phyloP scores from a whole-genome alignment of 163 green algal genomes.

The Scenedesmus sp. region DNA sequence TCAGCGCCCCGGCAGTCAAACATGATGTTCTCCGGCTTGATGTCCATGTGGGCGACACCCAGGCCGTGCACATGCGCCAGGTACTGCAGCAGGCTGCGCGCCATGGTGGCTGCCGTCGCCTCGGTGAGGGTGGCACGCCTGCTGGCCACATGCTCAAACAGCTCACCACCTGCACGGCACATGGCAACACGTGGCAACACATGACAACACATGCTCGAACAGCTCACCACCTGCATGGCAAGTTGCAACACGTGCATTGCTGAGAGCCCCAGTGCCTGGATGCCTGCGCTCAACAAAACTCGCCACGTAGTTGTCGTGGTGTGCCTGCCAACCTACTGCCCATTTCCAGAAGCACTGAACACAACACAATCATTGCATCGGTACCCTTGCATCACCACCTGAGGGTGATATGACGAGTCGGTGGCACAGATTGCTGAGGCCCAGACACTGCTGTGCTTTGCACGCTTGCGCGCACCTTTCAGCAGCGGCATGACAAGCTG shows the following conservation, averaged over 20 bases:
- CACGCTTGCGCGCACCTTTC: neutral
- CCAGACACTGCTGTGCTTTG: neutral
- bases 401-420: too few relatives aligned
- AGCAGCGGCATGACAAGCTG: conserved; percentile 73
- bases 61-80: conserved; percentile 68
- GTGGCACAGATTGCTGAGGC: too few relatives aligned
- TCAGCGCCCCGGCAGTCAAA: conserved; percentile 67
- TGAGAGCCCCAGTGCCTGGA: too few relatives aligned
- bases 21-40: conserved; percentile 79
- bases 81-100: conserved; percentile 70
- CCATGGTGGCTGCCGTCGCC: conserved; percentile 62
- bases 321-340: too few relatives aligned
- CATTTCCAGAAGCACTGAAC: too few relatives aligned
- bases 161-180: conserved; percentile 69
- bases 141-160: conserved; percentile 75
- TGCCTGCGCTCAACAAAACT: too few relatives aligned
- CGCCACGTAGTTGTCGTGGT: too few relatives aligned
- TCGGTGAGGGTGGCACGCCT: conserved; percentile 64
- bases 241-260: neutral
- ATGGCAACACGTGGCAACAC: neutral
- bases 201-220: conserved; percentile 21
- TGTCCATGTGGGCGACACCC: conserved; percentile 72
- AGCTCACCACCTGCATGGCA: neutral
- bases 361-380: too few relatives aligned
- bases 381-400: too few relatives aligned